Base-by-base conservation (phyloP, 1,139 yeast species). In the Candida labiduridarum region DNA sequence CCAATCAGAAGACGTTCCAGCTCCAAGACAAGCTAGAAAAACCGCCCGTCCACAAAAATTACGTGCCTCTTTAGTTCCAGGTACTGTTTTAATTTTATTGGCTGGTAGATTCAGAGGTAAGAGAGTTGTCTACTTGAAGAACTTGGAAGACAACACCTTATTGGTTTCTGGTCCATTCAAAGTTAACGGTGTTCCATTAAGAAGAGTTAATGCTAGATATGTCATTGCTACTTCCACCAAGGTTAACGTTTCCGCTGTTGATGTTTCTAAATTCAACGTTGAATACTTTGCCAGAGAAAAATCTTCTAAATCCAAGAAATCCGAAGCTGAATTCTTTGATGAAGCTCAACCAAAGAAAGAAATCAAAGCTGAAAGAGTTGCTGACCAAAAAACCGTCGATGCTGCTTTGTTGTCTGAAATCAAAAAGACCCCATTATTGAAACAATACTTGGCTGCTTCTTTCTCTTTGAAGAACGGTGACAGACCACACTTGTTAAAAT, bases 91-190 rank as follows among this genome's bases (percentile, higher is more conserved):
- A 77, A 94, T 94, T 79, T 84, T 94, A 77, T 87, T 95, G 78
- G 98, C 99, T 72, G 99, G 99, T 78, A 92, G 97, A 82, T 94
- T 91, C 96, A 89, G 99, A 83, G 99, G 99, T 78, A 95, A 94
- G 91, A 94, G 99, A 84, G 99, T 94, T 69, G 98, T 94, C 61
- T 89, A 88, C 91, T 87, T 94, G 77, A 94, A 94, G 89, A 82
- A 87, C 80, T 86, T 95, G 76, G 98, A 91, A 82, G 99, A 95
- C 87, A 90, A 89, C 92, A 94, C 98, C 64, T 84, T 95, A 72
- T 89, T 94, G 75, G 97, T 94, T 63, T 82, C 97, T 59, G 99
- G 99, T 76, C 99, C 99, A 73, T 95, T 94, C 96, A 95, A 94
- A 87, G 90, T 94, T 71, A 95, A 95, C 81, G 99, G 99, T 85